Evolutionary conservation across 192 early-diverging fungal genomes (phyloP).

Genomic region (Geranomyces variabilis): DNA sequence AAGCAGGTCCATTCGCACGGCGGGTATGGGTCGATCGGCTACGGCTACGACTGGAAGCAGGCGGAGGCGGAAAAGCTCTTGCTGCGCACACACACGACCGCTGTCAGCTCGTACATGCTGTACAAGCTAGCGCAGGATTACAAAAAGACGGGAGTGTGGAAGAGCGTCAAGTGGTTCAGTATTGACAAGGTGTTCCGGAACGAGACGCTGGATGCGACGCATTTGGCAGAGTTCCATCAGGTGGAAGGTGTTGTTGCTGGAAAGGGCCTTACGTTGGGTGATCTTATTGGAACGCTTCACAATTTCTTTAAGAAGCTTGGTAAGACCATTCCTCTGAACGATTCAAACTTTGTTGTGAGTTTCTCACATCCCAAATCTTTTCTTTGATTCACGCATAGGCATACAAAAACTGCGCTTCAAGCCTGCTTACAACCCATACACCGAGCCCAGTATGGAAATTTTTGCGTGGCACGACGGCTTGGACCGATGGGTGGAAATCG

Average conservation of each 20-base stretch:
- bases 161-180: slow-evolving; percentile 97
- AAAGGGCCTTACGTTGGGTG: slow-evolving; percentile 89
- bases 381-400: slow-evolving; percentile 47
- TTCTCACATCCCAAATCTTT: neutral
- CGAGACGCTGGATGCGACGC: slow-evolving; percentile 95
- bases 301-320: slow-evolving; percentile 98
- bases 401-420: slow-evolving; percentile 91
- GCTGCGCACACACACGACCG: slow-evolving; percentile 96
- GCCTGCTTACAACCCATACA: slow-evolving; percentile 99
- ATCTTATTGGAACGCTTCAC: slow-evolving; percentile 95
- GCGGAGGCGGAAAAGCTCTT: slow-evolving; percentile 92
- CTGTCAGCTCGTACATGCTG: slow-evolving; percentile 89
- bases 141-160: slow-evolving; percentile 67
- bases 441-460: slow-evolving; percentile 99
- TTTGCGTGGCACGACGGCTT: slow-evolving; percentile 89
- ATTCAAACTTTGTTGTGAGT: no score
- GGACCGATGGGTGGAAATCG: slow-evolving; percentile 19
- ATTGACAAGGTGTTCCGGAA: slow-evolving; percentile 99
- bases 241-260: slow-evolving; percentile 98
- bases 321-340: neutral
- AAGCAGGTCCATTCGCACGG: slow-evolving; percentile 91
- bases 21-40: slow-evolving; percentile 92
- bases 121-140: slow-evolving; percentile 84
- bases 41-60: slow-evolving; percentile 85
- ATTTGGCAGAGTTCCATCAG: slow-evolving; percentile 99